These are phyloP conservation scores for Tricholoma terreum DNA, from an alignment of 768 basidiomycete genomes.

Conservation along the genomic window DNA sequence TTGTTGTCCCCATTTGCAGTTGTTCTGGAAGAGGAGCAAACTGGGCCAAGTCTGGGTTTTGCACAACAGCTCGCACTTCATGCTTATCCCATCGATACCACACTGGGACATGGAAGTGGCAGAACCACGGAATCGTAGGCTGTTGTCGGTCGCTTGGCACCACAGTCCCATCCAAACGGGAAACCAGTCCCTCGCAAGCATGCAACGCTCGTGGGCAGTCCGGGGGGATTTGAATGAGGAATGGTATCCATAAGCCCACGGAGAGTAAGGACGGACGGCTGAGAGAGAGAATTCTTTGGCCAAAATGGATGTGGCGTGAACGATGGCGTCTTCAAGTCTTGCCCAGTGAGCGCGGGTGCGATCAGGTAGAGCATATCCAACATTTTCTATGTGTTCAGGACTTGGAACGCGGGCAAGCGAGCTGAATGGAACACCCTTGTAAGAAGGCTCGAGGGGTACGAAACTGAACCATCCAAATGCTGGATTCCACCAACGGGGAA, in stretches of 20 bases:
- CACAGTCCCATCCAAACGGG: slow-evolving; percentile 10
- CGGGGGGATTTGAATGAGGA: background rate
- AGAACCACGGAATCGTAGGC: background rate
- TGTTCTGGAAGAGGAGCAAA: background rate
- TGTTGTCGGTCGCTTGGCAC: background rate
- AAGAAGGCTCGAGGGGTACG: too few relatives aligned
- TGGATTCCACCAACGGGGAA: too few relatives aligned
- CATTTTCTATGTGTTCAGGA: too few relatives aligned
- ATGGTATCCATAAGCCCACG: slow-evolving; percentile 2
- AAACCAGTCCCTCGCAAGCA: slow-evolving; percentile 2
- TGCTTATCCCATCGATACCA: slow-evolving; percentile 9
- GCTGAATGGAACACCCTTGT: too few relatives aligned
- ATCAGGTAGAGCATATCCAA: too few relatives aligned
- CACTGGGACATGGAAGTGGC: slow-evolving; percentile 2
- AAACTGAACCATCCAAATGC: too few relatives aligned
- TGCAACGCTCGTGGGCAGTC: background rate
- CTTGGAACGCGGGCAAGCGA: too few relatives aligned
- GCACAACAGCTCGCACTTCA: background rate
- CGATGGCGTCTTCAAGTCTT: background rate
- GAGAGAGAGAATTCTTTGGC: background rate
- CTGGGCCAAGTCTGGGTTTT: background rate
- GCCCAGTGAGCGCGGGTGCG: background rate
- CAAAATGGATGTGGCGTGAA: background rate
- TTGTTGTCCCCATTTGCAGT: background rate
- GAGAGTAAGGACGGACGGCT: slow-evolving; percentile 4